Percentiles rank a stretch among this genome's conserved stretches.
Evolutionary conservation across 2,329 filamentous ascomycete species (phyloP).

Genomic region (Exophiala spinifera): DNA sequence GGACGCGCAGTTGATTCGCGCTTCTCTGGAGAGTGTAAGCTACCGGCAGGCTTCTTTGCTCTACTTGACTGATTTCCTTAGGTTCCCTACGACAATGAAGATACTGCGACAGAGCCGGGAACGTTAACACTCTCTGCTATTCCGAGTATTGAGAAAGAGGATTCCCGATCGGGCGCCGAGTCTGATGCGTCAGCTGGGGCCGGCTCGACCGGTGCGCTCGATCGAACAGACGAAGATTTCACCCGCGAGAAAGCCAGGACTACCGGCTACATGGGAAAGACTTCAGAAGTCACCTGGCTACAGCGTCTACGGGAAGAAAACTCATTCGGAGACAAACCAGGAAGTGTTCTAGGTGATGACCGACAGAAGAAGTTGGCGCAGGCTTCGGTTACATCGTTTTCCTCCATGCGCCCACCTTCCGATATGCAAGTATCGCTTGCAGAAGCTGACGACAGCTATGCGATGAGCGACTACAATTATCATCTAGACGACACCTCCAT

Average conservation of each 20-base stretch:
- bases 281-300: constrained; percentile 47
- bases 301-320: constrained; percentile 41
- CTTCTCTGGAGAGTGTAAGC: constrained; percentile 38
- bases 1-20: constrained; percentile 37
- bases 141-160: constrained; percentile 25
- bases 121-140: not conserved
- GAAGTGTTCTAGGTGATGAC: constrained; percentile 9
- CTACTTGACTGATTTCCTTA: constrained; percentile 9
- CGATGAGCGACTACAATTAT: constrained; percentile 34
- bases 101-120: constrained; percentile 10
- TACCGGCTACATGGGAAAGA: constrained; percentile 46
- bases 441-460: constrained; percentile 32
- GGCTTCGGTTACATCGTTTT: constrained; percentile 16
- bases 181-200: constrained; percentile 27
- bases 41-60: not conserved
- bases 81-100: constrained; percentile 23
- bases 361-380: constrained; percentile 7
- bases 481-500: constrained; percentile 46
- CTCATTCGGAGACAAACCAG: constrained; percentile 32
- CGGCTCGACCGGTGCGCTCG: constrained; percentile 45
- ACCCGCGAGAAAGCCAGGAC: constrained; percentile 38
- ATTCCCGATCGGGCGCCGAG: constrained; percentile 25
- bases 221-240: constrained; percentile 46
- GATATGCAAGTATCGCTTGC: constrained; percentile 29
- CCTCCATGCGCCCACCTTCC: constrained; percentile 27